phyloP scores from a whole-genome alignment of 2,329 filamentous ascomycete genomes.

The Teratosphaeria destructans region DNA sequence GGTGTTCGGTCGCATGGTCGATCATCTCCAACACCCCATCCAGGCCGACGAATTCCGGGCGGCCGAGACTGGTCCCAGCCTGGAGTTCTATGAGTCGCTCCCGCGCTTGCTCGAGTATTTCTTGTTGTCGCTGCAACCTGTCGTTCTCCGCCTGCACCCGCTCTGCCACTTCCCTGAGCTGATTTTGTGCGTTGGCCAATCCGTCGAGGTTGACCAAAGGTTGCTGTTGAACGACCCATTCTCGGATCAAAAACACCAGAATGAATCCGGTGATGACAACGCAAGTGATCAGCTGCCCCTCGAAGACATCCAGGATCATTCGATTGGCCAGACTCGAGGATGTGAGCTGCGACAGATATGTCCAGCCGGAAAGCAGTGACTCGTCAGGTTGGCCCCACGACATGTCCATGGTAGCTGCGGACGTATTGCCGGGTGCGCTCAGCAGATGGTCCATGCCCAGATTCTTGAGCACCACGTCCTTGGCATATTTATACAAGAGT shows the following conservation, averaged over 20 bases:
- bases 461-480: slow-evolving; percentile 1
- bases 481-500: background rate
- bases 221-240: slow-evolving; percentile 98
- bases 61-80: slow-evolving; percentile 7
- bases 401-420: background rate
- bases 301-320: slow-evolving; percentile 69
- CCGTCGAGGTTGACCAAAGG: slow-evolving; percentile 60
- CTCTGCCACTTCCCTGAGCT: slow-evolving; percentile 14
- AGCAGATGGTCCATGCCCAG: background rate
- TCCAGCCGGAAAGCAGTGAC: slow-evolving; percentile 22
- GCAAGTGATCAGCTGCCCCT: slow-evolving; percentile 89
- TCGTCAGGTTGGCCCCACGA: slow-evolving; percentile 11
- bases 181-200: slow-evolving; percentile 15
- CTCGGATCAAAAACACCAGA: slow-evolving; percentile 87
- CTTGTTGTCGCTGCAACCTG: slow-evolving; percentile 15
- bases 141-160: slow-evolving; percentile 20
- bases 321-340: slow-evolving; percentile 63
- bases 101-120: slow-evolving; percentile 19
- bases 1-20: slow-evolving; percentile 14
- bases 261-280: slow-evolving; percentile 90
- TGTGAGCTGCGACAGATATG: slow-evolving; percentile 52
- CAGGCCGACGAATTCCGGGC: slow-evolving; percentile 15
- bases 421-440: background rate
- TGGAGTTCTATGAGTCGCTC: slow-evolving; percentile 17
- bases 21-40: slow-evolving; percentile 15